Percentiles rank a stretch among this genome's conserved stretches.
Conservation (phyloP, 179 eudicot genomes). For the Beta corolliflora region DNA sequence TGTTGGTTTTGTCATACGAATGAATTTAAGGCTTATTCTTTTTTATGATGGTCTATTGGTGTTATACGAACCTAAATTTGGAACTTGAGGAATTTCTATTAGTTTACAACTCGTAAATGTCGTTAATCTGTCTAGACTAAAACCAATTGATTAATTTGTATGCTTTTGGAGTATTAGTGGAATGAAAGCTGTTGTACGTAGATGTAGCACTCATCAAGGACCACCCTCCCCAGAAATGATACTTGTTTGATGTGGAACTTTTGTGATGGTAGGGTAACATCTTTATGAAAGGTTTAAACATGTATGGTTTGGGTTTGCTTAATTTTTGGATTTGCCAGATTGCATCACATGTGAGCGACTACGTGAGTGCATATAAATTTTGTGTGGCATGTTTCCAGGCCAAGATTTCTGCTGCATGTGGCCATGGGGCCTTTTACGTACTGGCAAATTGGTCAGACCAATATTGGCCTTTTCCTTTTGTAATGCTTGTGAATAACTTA, state of each 20-base stretch:
- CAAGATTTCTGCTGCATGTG: neutral
- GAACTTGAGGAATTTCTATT: neutral
- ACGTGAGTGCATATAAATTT: neutral
- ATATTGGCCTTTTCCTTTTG: neutral
- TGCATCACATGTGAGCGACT: constrained; percentile 6
- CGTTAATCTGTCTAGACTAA: neutral
- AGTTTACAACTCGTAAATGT: neutral
- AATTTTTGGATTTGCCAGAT: neutral
- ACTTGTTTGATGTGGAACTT: neutral
- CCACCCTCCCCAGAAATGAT: neutral
- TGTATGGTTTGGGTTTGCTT: constrained; percentile 8
- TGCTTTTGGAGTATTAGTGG: neutral
- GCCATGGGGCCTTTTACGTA: constrained; percentile 12
- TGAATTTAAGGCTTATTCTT: neutral
- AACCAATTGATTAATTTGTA: neutral
- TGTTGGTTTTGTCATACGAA: neutral
- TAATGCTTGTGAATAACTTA: neutral
- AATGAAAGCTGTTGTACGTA: neutral
- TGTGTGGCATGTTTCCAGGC: constrained; percentile 3
- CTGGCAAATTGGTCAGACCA: neutral
- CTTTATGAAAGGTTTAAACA: neutral
- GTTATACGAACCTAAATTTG: neutral
- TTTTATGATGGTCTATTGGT: neutral
- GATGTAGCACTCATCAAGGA: neutral
- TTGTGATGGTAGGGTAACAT: constrained; percentile 16